phyloP scores from a whole-genome alignment of 2,329 filamentous ascomycete species.

The Neofusicoccum laricinum region DNA sequence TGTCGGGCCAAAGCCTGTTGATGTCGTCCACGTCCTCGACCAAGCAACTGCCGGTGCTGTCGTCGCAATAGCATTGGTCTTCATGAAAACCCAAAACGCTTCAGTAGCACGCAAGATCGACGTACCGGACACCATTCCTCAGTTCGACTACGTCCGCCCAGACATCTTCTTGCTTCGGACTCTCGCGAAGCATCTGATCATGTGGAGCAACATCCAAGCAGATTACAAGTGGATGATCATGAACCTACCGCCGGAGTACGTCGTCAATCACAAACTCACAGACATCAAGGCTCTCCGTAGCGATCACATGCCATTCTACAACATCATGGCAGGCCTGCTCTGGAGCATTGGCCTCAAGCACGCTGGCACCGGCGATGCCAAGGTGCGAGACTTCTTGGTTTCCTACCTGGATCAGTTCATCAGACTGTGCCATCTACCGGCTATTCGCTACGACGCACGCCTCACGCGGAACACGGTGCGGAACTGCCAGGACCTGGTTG shows the following conservation, averaged over 20 bases:
- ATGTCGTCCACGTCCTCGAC: slow-evolving; percentile 89
- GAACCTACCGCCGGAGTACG: slow-evolving; percentile 71
- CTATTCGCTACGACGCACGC: slow-evolving; percentile 73
- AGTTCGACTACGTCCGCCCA: slow-evolving; percentile 93
- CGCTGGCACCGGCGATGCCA: slow-evolving; percentile 52
- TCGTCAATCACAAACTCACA: slow-evolving; percentile 58
- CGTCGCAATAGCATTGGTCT: slow-evolving; percentile 84
- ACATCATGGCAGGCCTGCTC: slow-evolving; percentile 84
- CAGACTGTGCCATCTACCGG: slow-evolving; percentile 65
- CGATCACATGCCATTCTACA: slow-evolving; percentile 86
- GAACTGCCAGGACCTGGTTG: slow-evolving; percentile 87
- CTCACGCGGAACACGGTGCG: slow-evolving; percentile 78
- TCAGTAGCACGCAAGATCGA: slow-evolving; percentile 88
- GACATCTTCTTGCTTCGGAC: slow-evolving; percentile 90
- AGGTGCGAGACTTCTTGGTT: slow-evolving; percentile 77
- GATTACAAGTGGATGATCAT: slow-evolving; percentile 70
- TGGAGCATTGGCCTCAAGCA: slow-evolving; percentile 57
- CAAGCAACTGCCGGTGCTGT: slow-evolving; percentile 91
- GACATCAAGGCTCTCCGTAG: slow-evolving; percentile 65
- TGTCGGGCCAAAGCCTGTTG: slow-evolving; percentile 84
- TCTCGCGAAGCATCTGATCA: slow-evolving; percentile 82
- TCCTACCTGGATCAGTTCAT: slow-evolving; percentile 85
- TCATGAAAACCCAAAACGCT: slow-evolving; percentile 92
- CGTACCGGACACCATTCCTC: slow-evolving; percentile 81
- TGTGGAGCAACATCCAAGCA: slow-evolving; percentile 82